A percentile compares a stretch with the other conserved stretches of the same genome.
phyloP scores from a whole-genome alignment of 2,329 filamentous ascomycete genomes.

The Clarireedia sp. region DNA sequence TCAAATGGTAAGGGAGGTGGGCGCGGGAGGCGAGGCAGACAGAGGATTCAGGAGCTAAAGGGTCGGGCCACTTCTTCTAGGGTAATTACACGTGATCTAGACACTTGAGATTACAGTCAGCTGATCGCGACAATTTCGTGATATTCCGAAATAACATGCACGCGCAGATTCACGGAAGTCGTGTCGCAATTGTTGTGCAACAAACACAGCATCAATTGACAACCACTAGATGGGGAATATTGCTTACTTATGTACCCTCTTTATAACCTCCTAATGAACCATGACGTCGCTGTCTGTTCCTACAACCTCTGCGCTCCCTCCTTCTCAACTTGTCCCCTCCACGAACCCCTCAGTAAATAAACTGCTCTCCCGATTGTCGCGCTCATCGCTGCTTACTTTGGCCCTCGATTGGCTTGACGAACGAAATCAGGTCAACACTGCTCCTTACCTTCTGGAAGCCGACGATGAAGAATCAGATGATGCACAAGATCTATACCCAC shows the following conservation, averaged over 20 bases:
- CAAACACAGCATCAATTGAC: no score
- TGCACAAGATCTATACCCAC: conserved; percentile 59
- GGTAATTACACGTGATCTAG: no score
- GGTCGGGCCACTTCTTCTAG: no score
- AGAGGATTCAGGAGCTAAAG: no score
- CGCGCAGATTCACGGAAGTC: no score
- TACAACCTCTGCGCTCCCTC: conserved; percentile 63
- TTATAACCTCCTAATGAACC: no score
- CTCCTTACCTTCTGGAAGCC: conserved; percentile 46
- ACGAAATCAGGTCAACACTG: conserved; percentile 49
- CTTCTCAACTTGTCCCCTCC: conserved; percentile 59
- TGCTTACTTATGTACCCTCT: no score
- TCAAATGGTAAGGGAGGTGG: no score
- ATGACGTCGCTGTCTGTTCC: conserved; percentile 48
- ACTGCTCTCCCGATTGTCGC: conserved; percentile 60
- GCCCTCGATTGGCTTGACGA: conserved; percentile 72
- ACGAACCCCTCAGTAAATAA: conserved; percentile 57
- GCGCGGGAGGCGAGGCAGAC: no score
- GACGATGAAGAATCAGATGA: conserved; percentile 43
- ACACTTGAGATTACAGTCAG: background rate
- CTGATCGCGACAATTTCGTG: conserved; percentile 8
- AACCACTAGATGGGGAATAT: no score
- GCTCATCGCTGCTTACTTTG: conserved; percentile 62
- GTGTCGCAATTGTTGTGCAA: no score
- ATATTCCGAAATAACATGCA: no score